Evolutionary conservation across 345 rosid species (phyloP).

Genomic region (Psidium guajava): DNA sequence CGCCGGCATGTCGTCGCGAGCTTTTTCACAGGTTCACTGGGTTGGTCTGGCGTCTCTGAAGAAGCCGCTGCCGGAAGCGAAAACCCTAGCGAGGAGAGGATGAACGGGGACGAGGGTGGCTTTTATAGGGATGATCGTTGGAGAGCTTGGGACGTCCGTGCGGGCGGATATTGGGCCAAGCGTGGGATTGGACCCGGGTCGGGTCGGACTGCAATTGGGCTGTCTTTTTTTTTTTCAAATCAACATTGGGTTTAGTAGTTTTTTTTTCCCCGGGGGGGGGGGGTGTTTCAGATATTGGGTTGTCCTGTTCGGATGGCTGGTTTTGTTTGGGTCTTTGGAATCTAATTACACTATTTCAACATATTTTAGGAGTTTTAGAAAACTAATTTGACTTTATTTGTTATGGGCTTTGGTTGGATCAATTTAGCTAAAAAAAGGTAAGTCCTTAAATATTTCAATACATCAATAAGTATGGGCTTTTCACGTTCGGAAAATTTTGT

Average conservation of each 20-base stretch:
- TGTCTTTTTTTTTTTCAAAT: neutral
- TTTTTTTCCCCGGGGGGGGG: too few relatives aligned
- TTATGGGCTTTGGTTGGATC: neutral
- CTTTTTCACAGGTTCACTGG: neutral
- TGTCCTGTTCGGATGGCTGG: neutral
- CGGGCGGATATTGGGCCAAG: neutral
- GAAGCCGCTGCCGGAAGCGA: neutral
- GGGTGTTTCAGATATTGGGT: too few relatives aligned
- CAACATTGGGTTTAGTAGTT: too few relatives aligned
- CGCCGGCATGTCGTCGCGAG: constrained; percentile 43
- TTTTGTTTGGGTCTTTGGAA: neutral
- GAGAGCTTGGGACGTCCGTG: neutral
- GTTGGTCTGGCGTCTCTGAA: neutral
- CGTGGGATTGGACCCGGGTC: neutral
- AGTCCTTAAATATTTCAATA: neutral
- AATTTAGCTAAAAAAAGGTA: neutral
- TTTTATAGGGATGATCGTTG: neutral
- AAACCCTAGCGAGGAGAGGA: neutral
- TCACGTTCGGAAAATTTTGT: neutral
- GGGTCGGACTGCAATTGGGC: neutral
- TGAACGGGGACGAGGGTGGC: neutral
- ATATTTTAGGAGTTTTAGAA: neutral
- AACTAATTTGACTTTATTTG: neutral
- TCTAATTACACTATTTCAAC: neutral
- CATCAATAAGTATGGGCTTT: neutral